These are phyloP conservation scores for Schoenoplectus triqueter DNA, from an alignment of 202 grass and related monocot species.

Conservation along the genomic window DNA sequence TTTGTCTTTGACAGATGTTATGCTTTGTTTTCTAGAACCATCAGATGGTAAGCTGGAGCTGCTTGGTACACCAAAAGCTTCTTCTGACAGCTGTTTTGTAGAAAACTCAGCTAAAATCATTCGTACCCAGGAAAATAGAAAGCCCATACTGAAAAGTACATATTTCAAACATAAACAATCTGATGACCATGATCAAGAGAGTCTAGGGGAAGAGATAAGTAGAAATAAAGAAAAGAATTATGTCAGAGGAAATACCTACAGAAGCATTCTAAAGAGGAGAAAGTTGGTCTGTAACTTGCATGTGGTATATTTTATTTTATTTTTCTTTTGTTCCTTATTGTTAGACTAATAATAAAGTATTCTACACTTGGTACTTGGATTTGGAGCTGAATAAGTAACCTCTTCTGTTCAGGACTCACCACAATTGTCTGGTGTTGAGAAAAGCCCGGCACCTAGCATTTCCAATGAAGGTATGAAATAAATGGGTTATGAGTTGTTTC, in stretches of 20 bases:
- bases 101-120: constrained; percentile 41
- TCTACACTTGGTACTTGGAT: constrained; percentile 13
- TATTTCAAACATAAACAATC: constrained; percentile 62
- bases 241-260: constrained; percentile 39
- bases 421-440: constrained; percentile 37
- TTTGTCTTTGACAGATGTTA: constrained; percentile 29
- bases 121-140: constrained; percentile 46
- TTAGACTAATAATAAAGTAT: constrained; percentile 8
- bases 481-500: neutral
- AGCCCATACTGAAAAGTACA: constrained; percentile 53
- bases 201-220: constrained; percentile 39
- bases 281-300: constrained; percentile 51
- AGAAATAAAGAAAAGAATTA: constrained; percentile 44
- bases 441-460: constrained; percentile 35
- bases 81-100: constrained; percentile 27
- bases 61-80: constrained; percentile 40
- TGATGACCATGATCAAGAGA: constrained; percentile 49
- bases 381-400: constrained; percentile 41
- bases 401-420: constrained; percentile 57
- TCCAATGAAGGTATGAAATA: constrained; percentile 57
- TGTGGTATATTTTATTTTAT: constrained; percentile 48
- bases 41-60: constrained; percentile 43
- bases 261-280: constrained; percentile 63
- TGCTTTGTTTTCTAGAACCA: constrained; percentile 44
- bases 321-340: constrained; percentile 22